Conservation (phyloP, 1,139 yeast genomes). For the Kodamaea arcana region DNA sequence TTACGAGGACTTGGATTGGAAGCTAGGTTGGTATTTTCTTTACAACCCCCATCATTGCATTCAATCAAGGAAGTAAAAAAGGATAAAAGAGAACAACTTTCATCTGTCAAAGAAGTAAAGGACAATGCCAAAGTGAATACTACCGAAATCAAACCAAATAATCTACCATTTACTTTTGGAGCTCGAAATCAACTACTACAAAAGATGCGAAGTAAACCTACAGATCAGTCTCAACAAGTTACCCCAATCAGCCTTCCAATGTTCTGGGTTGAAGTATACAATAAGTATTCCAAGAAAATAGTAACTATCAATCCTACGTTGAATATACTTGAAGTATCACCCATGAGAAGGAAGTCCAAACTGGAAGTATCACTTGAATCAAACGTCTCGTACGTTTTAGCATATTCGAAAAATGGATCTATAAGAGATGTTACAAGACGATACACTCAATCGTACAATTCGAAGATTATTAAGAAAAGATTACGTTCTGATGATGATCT, state of each 20-base stretch:
- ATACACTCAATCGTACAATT: slow-evolving; percentile 66
- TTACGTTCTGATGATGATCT: slow-evolving; percentile 56
- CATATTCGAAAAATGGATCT: slow-evolving; percentile 62
- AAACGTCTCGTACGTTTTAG: slow-evolving; percentile 68
- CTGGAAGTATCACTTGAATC: slow-evolving; percentile 76
- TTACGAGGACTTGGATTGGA: slow-evolving; percentile 67
- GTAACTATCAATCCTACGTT: slow-evolving; percentile 28
- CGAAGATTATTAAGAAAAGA: slow-evolving; percentile 70
- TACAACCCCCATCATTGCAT: slow-evolving; percentile 63
- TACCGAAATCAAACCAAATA: background rate
- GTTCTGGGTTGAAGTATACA: slow-evolving; percentile 96
- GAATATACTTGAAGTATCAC: slow-evolving; percentile 59
- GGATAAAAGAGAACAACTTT: background rate
- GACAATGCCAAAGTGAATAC: background rate
- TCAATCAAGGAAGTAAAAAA: background rate
- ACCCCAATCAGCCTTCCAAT: slow-evolving; percentile 49
- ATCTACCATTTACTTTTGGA: background rate
- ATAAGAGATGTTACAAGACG: slow-evolving; percentile 83
- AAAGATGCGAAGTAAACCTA: background rate
- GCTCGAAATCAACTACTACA: background rate
- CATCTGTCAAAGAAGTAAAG: background rate
- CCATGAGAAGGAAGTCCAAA: slow-evolving; percentile 52
- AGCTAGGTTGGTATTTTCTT: slow-evolving; percentile 71
- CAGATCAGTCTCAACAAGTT: slow-evolving; percentile 23
- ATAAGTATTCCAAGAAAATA: slow-evolving; percentile 58